These are phyloP conservation scores for Penicillium hordei DNA, from an alignment of 2,329 filamentous ascomycete genomes.

Conservation along the genomic window DNA sequence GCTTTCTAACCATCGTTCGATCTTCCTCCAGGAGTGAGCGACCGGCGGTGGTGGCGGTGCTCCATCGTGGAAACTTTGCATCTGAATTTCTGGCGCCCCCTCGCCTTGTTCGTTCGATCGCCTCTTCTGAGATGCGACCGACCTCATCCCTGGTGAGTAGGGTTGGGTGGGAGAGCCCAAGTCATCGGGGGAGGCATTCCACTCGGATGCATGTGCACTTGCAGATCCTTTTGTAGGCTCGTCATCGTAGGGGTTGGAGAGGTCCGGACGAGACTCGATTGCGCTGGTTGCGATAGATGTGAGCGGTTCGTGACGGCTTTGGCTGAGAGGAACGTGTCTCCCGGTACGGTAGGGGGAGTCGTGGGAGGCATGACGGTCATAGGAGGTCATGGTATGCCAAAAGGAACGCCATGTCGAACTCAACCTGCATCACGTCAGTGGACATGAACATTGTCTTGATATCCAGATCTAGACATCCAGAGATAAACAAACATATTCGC, in stretches of 20 bases:
- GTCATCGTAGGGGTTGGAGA: constrained; percentile 75
- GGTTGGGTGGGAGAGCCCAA: constrained; percentile 64
- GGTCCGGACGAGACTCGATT: constrained; percentile 81
- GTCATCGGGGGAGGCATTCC: constrained; percentile 57
- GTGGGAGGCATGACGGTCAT: constrained; percentile 82
- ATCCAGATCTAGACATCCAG: background rate
- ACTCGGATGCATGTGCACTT: constrained; percentile 59
- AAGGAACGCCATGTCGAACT: constrained; percentile 78
- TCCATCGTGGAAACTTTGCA: constrained; percentile 94
- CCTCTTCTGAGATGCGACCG: constrained; percentile 66
- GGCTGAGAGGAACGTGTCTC: constrained; percentile 82
- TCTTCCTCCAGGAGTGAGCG: constrained; percentile 86
- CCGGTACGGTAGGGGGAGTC: constrained; percentile 92
- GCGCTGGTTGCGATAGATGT: constrained; percentile 84
- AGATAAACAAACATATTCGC: constrained; percentile 23
- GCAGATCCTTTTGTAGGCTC: constrained; percentile 61
- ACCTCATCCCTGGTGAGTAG: constrained; percentile 88
- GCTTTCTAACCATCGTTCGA: constrained; percentile 90
- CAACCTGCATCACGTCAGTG: constrained; percentile 50
- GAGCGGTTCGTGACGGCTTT: constrained; percentile 76
- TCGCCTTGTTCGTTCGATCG: constrained; percentile 63
- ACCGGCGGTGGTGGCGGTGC: constrained; percentile 86
- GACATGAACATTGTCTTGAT: background rate
- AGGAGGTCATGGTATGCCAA: constrained; percentile 86
- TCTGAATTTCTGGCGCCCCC: constrained; percentile 80